A percentile compares a stretch with the other conserved stretches of the same genome.
Evolutionary conservation across 306 rosid genomes (phyloP).

Genomic region (Sphenostylis stenocarpa): DNA sequence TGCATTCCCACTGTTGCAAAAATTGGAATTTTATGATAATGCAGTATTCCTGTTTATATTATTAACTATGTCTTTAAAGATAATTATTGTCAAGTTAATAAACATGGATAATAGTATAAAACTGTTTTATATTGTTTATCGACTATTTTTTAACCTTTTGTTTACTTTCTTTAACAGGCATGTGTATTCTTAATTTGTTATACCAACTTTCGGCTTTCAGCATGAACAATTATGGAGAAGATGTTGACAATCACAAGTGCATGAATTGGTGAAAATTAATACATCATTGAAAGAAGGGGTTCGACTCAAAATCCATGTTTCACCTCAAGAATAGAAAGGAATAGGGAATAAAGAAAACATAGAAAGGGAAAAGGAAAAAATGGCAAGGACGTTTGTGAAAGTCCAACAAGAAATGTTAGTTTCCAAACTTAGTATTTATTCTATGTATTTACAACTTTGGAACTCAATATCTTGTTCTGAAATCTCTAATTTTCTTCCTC

Average conservation of each 20-base stretch:
- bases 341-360: not conserved
- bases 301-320: not conserved
- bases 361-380: not conserved
- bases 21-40: too few relatives aligned
- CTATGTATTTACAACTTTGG: not conserved
- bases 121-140: too few relatives aligned
- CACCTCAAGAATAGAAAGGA: not conserved
- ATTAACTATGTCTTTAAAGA: not conserved
- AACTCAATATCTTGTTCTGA: not conserved
- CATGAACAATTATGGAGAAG: not conserved
- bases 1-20: not conserved
- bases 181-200: too few relatives aligned
- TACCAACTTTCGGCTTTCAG: not conserved
- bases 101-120: too few relatives aligned
- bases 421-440: not conserved
- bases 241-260: not conserved
- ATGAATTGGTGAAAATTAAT: slow-evolving; percentile 13
- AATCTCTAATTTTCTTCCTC: not conserved
- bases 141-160: not conserved
- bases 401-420: not conserved
- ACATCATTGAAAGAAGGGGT: not conserved
- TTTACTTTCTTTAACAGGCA: too few relatives aligned
- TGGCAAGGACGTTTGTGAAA: not conserved
- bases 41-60: too few relatives aligned
- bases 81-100: too few relatives aligned